phyloP scores from a whole-genome alignment of 345 rosid genomes.

The Pistacia integerrima region DNA sequence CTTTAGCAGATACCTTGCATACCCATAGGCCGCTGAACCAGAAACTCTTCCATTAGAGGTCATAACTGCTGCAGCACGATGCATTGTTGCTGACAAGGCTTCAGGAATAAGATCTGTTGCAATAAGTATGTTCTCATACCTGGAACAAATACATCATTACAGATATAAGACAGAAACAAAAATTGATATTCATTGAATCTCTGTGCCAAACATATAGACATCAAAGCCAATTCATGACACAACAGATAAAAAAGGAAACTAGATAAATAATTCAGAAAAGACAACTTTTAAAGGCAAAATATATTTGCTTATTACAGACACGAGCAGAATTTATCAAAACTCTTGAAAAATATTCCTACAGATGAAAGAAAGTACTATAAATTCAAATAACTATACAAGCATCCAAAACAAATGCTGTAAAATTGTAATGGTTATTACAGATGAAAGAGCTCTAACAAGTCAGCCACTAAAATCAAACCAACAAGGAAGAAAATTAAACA shows the following conservation, averaged over 20 bases:
- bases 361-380: background rate
- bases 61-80: slow-evolving; percentile 60
- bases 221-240: slow-evolving; percentile 10
- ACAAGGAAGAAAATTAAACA: background rate
- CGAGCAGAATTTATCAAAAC: background rate
- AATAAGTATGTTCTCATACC: slow-evolving; percentile 81
- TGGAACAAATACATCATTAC: slow-evolving; percentile 34
- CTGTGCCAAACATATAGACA: background rate
- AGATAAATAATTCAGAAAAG: background rate
- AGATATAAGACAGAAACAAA: slow-evolving; percentile 13
- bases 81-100: slow-evolving; percentile 68
- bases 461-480: background rate
- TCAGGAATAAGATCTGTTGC: slow-evolving; percentile 89
- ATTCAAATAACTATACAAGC: background rate
- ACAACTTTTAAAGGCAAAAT: background rate
- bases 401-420: background rate
- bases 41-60: slow-evolving; percentile 72
- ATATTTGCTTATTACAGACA: background rate
- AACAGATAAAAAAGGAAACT: background rate
- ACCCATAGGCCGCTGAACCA: slow-evolving; percentile 65
- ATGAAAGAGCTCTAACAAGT: background rate
- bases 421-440: background rate
- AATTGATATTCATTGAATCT: background rate
- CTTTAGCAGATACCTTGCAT: slow-evolving; percentile 77
- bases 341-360: background rate